Conservation (phyloP, 2,329 filamentous ascomycete genomes). For the Aspergillus brunneoviolaceus region DNA sequence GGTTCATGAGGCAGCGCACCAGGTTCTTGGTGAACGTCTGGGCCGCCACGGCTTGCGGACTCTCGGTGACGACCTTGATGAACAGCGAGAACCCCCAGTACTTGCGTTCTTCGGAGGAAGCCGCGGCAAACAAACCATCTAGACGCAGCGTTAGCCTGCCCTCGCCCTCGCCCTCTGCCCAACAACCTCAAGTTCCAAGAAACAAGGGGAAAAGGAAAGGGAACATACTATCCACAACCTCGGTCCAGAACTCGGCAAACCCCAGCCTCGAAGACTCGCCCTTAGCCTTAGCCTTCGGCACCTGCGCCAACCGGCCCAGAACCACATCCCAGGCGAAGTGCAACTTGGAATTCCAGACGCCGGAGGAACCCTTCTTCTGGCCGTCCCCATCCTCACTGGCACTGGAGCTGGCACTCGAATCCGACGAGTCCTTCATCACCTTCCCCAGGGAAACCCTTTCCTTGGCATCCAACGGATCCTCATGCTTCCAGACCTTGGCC, state of each 20-base stretch:
- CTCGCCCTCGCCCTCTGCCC: no score
- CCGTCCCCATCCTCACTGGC: background rate
- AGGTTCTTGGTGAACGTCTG: slow-evolving; percentile 79
- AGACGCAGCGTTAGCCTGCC: slow-evolving; percentile 23
- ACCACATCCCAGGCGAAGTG: slow-evolving; percentile 88
- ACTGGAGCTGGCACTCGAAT: slow-evolving; percentile 29
- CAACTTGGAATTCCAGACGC: slow-evolving; percentile 75
- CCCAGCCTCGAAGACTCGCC: slow-evolving; percentile 32
- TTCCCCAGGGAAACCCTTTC: slow-evolving; percentile 69
- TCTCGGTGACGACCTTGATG: slow-evolving; percentile 65
- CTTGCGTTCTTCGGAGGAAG: slow-evolving; percentile 83
- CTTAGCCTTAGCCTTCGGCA: slow-evolving; percentile 31
- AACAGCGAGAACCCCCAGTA: slow-evolving; percentile 89
- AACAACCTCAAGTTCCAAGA: no score
- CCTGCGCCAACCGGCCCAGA: slow-evolving; percentile 49
- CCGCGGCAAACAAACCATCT: slow-evolving; percentile 81
- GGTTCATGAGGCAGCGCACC: slow-evolving; percentile 77
- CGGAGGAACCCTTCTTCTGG: slow-evolving; percentile 47
- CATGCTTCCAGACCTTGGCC: slow-evolving; percentile 68
- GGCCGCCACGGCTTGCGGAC: slow-evolving; percentile 52
- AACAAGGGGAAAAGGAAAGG: background rate
- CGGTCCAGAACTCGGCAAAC: slow-evolving; percentile 80
- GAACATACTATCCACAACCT: slow-evolving; percentile 78
- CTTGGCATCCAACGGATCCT: slow-evolving; percentile 69
- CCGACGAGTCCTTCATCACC: slow-evolving; percentile 68